Conservation (phyloP, 2,329 filamentous ascomycete species). For the Sporothrix variecibatus region DNA sequence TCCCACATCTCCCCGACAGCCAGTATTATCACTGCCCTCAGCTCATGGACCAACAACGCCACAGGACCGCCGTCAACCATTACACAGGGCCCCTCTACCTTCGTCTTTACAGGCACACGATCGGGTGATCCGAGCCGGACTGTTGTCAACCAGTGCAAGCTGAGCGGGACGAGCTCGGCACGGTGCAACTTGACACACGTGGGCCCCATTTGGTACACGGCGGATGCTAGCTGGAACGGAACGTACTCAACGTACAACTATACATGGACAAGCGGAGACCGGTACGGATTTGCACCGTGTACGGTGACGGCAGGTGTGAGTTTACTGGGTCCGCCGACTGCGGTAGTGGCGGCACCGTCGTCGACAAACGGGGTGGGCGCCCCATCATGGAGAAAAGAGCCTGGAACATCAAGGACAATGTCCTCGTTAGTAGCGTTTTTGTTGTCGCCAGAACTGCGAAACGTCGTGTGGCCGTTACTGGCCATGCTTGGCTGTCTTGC, state of each 20-base stretch:
- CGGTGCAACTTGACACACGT: constrained; percentile 36
- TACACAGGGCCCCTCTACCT: constrained; percentile 36
- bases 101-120: constrained; percentile 34
- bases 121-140: constrained; percentile 32
- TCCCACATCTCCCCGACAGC: neutral
- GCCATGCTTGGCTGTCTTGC: constrained; percentile 14
- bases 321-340: constrained; percentile 28
- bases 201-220: constrained; percentile 35
- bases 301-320: constrained; percentile 34
- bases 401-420: neutral
- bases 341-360: constrained; percentile 16
- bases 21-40: constrained; percentile 24
- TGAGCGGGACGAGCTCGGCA: constrained; percentile 34
- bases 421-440: neutral
- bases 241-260: constrained; percentile 36
- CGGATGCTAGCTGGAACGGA: constrained; percentile 33
- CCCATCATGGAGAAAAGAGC: neutral
- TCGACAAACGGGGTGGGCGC: constrained; percentile 18
- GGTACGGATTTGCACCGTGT: constrained; percentile 36
- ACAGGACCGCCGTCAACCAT: constrained; percentile 35
- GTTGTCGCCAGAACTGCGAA: constrained; percentile 7
- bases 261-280: constrained; percentile 36
- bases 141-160: constrained; percentile 34
- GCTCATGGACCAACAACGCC: constrained; percentile 28
- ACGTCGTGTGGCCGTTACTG: constrained; percentile 13